Base-by-base conservation (phyloP, 495 filamentous ascomycete genomes). In the Rhypophila decipiens region DNA sequence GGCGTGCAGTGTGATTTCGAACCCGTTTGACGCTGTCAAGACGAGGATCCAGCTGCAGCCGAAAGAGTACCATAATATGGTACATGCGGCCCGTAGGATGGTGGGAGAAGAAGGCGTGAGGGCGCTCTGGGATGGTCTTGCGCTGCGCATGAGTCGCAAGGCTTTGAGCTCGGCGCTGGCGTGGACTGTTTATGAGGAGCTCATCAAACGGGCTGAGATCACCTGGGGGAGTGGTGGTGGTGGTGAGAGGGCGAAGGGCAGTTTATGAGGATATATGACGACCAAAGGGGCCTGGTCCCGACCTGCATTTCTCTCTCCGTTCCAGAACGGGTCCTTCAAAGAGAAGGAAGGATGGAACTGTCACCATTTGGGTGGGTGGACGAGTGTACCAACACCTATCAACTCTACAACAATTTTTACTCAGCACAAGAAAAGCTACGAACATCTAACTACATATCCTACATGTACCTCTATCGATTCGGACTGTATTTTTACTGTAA, bases 1-100 rank as follows among this genome's bases (percentile, higher is more conserved):
- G 1, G 58, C 87, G 2, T 91, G 90, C 21, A 90, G 87, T 18
- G 84, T 83, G 10, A 66, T 90, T 12, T 90, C 93, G 18, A 98
- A 98, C 65, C 93, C 93, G 2, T 96, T 97, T 53, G 93, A 98
- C 68, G 87, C 89, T 3, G 80, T 97, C 63, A 98, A 98, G 76
- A 98, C 93, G 13, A 72, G 93, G 40, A 77, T 98, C 49, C 93
- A 99, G 73, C 76, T 99, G 15, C 82, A 90, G 70, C 93, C 93
- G 19, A 75, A 69, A 5, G 73, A 78, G 48, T 99, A 99, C 57
- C 71, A 78, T 24, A 97, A 96, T 57, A 88, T 95, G 86, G 58
- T 87, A 49, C 78, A 83, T 23, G 88, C 88, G 3, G 78, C 75
- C 19, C 72, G 67, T 52, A 64, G 80, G 48, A 94, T 99, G 86